Percentiles rank a stretch among this genome's conserved stretches.
Conservation (phyloP, 116 monocot genomes). For the Posidonia oceanica region DNA sequence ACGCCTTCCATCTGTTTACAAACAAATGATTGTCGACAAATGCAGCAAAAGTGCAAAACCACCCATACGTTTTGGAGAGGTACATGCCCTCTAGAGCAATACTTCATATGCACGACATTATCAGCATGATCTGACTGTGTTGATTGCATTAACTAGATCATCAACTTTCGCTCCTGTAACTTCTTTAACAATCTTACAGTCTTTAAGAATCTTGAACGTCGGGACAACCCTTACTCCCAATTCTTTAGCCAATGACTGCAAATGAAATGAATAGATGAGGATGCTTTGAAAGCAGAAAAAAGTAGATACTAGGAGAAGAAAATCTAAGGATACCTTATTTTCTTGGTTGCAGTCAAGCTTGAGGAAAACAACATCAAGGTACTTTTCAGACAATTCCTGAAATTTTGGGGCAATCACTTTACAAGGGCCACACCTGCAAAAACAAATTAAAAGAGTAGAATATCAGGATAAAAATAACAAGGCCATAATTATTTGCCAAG, state of each 20-base stretch:
- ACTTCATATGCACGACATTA: too few species aligned
- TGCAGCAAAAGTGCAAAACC: too few species aligned
- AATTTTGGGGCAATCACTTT: slow-evolving; percentile 74
- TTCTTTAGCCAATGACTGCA: slow-evolving; percentile 73
- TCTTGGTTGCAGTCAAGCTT: slow-evolving; percentile 83
- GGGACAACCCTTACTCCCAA: slow-evolving; percentile 73
- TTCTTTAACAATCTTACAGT: slow-evolving; percentile 65
- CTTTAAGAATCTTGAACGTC: slow-evolving; percentile 88
- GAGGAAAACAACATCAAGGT: slow-evolving; percentile 70
- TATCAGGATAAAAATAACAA: not conserved
- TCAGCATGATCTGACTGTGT: slow-evolving; percentile 10
- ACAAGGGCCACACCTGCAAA: slow-evolving; percentile 84
- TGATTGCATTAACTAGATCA: slow-evolving; percentile 55
- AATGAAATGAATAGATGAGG: not conserved
- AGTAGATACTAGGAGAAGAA: not conserved
- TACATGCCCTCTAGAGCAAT: too few species aligned
- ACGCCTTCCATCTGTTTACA: too few species aligned
- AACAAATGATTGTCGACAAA: too few species aligned
- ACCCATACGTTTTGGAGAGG: too few species aligned
- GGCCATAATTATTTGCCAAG: too few species aligned
- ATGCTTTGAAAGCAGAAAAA: not conserved
- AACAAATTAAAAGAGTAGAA: not conserved
- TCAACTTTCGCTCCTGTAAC: slow-evolving; percentile 83
- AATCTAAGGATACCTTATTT: slow-evolving; percentile 42
- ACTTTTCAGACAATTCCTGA: slow-evolving; percentile 48